These are phyloP conservation scores for Pisolithus orientalis DNA, from an alignment of 768 basidiomycete genomes.

Conservation along the genomic window DNA sequence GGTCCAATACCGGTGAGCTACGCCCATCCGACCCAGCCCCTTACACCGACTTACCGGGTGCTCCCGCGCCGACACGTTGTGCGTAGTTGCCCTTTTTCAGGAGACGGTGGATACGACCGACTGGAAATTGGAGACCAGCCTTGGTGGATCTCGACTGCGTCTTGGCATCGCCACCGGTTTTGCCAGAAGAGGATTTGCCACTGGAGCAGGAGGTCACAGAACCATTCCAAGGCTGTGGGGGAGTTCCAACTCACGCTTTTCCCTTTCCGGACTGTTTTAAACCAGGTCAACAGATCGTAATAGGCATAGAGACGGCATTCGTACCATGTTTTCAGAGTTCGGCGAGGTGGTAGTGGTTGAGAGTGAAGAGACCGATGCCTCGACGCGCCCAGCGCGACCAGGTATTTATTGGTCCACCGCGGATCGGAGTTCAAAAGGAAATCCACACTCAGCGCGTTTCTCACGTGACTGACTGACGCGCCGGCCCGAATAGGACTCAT, in stretches of 20 bases:
- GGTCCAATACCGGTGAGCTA: background rate
- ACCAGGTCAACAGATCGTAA: slow-evolving; percentile 2
- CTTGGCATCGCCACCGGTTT: slow-evolving; percentile 48
- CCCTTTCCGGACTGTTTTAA: slow-evolving; percentile 47
- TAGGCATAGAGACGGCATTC: background rate
- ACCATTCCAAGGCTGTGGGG: slow-evolving; percentile 2
- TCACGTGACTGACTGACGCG: slow-evolving; percentile 29
- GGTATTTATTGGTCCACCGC: slow-evolving; percentile 24
- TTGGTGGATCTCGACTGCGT: slow-evolving; percentile 61
- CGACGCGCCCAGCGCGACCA: slow-evolving; percentile 15
- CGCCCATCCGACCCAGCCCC: background rate
- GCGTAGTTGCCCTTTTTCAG: slow-evolving; percentile 71
- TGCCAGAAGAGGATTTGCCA: slow-evolving; percentile 42
- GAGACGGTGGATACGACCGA: slow-evolving; percentile 76
- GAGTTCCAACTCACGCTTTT: slow-evolving; percentile 35
- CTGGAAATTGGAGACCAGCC: slow-evolving; percentile 68
- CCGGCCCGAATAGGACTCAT: background rate
- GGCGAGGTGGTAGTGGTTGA: slow-evolving; percentile 7
- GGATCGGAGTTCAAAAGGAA: slow-evolving; percentile 25
- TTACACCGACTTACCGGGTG: slow-evolving; percentile 43
- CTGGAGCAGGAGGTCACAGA: slow-evolving; percentile 14
- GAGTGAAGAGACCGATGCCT: slow-evolving; percentile 1
- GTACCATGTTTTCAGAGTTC: slow-evolving; percentile 27
- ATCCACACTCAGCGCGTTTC: slow-evolving; percentile 25
- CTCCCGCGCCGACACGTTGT: slow-evolving; percentile 62